These are phyloP conservation scores for Hemisphaericaspora subhashii DNA, from an alignment of 1,139 yeast species.

Conservation along the genomic window DNA sequence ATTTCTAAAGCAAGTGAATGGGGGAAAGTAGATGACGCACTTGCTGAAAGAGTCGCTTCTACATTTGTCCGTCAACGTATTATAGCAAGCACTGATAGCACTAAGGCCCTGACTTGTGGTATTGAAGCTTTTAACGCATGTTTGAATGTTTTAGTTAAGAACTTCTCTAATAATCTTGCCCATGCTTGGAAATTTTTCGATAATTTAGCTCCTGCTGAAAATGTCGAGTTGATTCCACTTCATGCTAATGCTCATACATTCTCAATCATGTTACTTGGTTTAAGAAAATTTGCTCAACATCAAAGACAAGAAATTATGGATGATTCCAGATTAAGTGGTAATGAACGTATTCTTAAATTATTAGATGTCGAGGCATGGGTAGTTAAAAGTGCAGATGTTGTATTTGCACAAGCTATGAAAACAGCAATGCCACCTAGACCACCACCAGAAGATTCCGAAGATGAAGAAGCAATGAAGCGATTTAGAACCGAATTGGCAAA, in stretches of 20 bases:
- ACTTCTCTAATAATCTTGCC: constrained; percentile 32
- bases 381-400: constrained; percentile 27
- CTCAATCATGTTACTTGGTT: constrained; percentile 42
- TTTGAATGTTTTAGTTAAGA: constrained; percentile 35
- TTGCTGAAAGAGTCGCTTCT: constrained; percentile 24
- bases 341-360: constrained; percentile 24
- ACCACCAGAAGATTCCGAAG: constrained; percentile 25
- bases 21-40: constrained; percentile 29
- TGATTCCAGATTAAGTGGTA: constrained; percentile 17
- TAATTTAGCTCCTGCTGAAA: constrained; percentile 22
- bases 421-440: constrained; percentile 38
- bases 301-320: constrained; percentile 19
- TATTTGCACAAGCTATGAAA: constrained; percentile 27
- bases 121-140: constrained; percentile 41
- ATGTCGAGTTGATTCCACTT: constrained; percentile 16
- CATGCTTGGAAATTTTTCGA: constrained; percentile 44
- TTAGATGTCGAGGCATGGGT: constrained; percentile 31
- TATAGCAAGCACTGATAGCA: constrained; percentile 8
- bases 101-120: constrained; percentile 11
- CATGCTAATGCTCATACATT: constrained; percentile 40
- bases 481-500: constrained; percentile 20
- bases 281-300: constrained; percentile 24
- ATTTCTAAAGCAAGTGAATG: constrained; percentile 42
- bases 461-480: constrained; percentile 21
- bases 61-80: constrained; percentile 20